These are phyloP conservation scores for Cladosporium sp. DNA, from an alignment of 2,329 filamentous ascomycete genomes.

Conservation along the genomic window DNA sequence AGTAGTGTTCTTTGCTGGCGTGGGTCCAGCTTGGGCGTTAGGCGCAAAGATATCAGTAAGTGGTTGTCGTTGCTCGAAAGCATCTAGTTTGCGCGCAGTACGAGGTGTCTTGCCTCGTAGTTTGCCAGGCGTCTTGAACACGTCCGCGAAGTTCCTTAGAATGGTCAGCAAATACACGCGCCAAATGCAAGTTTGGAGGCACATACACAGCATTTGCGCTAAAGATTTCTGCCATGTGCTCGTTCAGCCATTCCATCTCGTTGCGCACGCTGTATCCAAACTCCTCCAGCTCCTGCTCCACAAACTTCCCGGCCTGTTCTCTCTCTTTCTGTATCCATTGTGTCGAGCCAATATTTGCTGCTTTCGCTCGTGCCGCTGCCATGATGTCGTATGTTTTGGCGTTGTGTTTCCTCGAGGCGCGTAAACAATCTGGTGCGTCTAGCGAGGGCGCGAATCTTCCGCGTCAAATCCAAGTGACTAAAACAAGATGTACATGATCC, in stretches of 20 bases:
- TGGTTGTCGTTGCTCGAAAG: conserved; percentile 53
- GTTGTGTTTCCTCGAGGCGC: conserved; percentile 13
- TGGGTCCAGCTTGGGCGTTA: conserved; percentile 43
- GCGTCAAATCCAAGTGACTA: not conserved
- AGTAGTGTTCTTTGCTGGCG: conserved; percentile 50
- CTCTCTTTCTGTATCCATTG: conserved; percentile 84
- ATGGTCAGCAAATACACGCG: conserved; percentile 23
- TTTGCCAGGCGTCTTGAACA: conserved; percentile 92
- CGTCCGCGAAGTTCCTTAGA: conserved; percentile 77
- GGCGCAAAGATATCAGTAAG: conserved; percentile 47
- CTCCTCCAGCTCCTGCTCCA: conserved; percentile 81
- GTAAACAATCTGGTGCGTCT: not conserved
- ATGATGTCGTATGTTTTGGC: conserved; percentile 16
- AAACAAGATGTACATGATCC: conserved; percentile 7
- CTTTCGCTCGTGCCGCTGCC: conserved; percentile 25
- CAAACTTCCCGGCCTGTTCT: conserved; percentile 69
- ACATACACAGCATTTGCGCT: conserved; percentile 78
- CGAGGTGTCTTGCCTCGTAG: conserved; percentile 76
- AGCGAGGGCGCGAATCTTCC: not conserved
- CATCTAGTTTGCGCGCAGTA: conserved; percentile 59
- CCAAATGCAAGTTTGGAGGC: conserved; percentile 24
- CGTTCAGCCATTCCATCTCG: conserved; percentile 96
- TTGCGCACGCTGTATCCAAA: conserved; percentile 88
- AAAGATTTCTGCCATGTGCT: conserved; percentile 96
- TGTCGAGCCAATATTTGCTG: conserved; percentile 28